Conservation (phyloP, 352 stramenopile species). For the Globisporangium abappressorium region DNA sequence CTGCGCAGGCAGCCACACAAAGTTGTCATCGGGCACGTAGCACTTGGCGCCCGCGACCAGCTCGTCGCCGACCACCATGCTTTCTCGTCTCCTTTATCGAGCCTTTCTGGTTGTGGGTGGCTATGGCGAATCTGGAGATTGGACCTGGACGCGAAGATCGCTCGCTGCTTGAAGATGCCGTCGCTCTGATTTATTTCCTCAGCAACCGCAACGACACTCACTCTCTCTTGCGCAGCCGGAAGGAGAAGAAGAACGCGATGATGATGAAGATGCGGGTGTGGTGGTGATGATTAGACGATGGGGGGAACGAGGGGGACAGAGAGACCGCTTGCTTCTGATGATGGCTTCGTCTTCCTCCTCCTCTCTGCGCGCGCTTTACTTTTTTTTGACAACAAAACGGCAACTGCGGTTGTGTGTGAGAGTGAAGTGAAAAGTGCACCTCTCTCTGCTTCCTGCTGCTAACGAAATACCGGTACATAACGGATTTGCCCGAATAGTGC, state of each 20-base stretch:
- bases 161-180: constrained; percentile 6
- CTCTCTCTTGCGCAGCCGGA: background rate
- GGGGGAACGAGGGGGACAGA: background rate
- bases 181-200: constrained; percentile 4
- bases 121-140: background rate
- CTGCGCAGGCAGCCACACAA: constrained; percentile 75
- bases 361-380: background rate
- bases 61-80: constrained; percentile 14
- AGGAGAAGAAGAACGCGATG: background rate
- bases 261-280: background rate
- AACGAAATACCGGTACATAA: background rate
- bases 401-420: background rate
- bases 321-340: background rate
- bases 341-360: background rate
- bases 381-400: constrained; percentile 1
- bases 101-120: background rate
- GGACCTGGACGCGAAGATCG: background rate
- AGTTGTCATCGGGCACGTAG: constrained; percentile 77
- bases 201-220: background rate
- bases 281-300: background rate
- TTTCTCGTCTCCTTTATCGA: background rate
- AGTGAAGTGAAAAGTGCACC: background rate
- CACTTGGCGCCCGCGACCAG: constrained; percentile 59
- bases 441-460: background rate
- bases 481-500: too few species aligned